Conservation (phyloP, 2,329 filamentous ascomycete species). For the Apiospora rasikravindrae region DNA sequence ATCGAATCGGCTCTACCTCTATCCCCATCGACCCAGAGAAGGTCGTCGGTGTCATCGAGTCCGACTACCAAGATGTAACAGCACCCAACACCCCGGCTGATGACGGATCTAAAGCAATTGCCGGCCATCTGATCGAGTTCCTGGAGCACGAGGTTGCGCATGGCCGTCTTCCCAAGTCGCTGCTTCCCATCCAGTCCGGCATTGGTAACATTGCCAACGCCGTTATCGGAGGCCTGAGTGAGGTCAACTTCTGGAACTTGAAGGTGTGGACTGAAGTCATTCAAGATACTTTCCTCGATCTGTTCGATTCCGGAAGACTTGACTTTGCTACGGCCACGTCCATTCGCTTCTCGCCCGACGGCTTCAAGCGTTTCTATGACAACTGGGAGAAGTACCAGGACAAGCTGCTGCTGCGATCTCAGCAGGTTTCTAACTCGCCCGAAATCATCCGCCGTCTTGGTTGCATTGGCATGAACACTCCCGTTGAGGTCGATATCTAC, state of each 20-base stretch:
- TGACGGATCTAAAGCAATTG: constrained; percentile 73
- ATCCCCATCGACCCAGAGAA: constrained; percentile 86
- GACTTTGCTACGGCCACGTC: constrained; percentile 91
- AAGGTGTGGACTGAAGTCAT: constrained; percentile 95
- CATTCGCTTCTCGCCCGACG: constrained; percentile 88
- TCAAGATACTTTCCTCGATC: constrained; percentile 90
- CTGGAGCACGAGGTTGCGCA: constrained; percentile 83
- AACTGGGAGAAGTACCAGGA: constrained; percentile 80
- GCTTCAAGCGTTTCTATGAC: constrained; percentile 89
- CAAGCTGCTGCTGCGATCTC: constrained; percentile 85
- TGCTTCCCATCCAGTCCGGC: constrained; percentile 83
- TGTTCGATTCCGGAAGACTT: constrained; percentile 86
- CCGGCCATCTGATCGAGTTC: constrained; percentile 78
- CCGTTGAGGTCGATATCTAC: constrained; percentile 93
- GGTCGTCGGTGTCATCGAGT: constrained; percentile 84
- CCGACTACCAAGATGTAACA: constrained; percentile 79
- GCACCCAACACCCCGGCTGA: constrained; percentile 79
- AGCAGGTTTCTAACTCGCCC: constrained; percentile 86
- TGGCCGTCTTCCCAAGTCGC: constrained; percentile 76
- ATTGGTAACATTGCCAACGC: constrained; percentile 95
- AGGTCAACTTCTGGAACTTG: constrained; percentile 84
- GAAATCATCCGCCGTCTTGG: constrained; percentile 89
- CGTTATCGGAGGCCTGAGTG: constrained; percentile 81
- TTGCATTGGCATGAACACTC: constrained; percentile 94
- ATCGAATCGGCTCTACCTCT: constrained; percentile 81